Evolutionary conservation across 2,329 filamentous ascomycete genomes (phyloP).

Genomic region (Chaetomiaceae sp.): DNA sequence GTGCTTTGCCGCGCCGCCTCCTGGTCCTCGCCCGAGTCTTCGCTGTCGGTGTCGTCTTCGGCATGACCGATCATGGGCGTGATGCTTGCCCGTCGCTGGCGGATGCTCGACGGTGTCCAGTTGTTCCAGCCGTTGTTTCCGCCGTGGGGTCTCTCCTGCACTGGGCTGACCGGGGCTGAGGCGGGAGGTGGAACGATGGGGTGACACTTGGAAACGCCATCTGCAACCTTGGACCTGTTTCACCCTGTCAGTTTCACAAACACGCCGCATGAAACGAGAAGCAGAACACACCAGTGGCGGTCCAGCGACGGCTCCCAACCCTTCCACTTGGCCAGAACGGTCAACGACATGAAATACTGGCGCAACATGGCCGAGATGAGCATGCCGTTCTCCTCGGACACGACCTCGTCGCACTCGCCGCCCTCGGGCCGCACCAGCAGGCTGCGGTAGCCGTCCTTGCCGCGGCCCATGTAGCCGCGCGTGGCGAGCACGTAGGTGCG

Average conservation of each 20-base stretch:
- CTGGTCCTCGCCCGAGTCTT: conserved; percentile 30
- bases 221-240: conserved; percentile 15
- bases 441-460: conserved; percentile 78
- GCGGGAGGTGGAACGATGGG: conserved; percentile 20
- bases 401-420: conserved; percentile 69
- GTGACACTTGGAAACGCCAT: conserved; percentile 19
- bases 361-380: conserved; percentile 81
- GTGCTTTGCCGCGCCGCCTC: conserved; percentile 34
- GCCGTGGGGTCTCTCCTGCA: background rate
- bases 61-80: conserved; percentile 38
- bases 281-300: conserved; percentile 54
- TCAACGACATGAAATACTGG: conserved; percentile 86
- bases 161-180: background rate
- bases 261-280: background rate
- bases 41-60: conserved; percentile 30
- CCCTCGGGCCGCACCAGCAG: conserved; percentile 73
- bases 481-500: conserved; percentile 71
- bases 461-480: conserved; percentile 81
- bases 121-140: conserved; percentile 33
- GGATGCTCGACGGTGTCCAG: conserved; percentile 36
- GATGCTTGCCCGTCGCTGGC: conserved; percentile 32
- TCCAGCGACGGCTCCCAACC: conserved; percentile 60
- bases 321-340: conserved; percentile 75
- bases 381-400: conserved; percentile 82
- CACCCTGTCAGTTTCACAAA: background rate